Evolutionary conservation across 2,329 filamentous ascomycete genomes (phyloP).

Genomic region (Eutypella sp.): DNA sequence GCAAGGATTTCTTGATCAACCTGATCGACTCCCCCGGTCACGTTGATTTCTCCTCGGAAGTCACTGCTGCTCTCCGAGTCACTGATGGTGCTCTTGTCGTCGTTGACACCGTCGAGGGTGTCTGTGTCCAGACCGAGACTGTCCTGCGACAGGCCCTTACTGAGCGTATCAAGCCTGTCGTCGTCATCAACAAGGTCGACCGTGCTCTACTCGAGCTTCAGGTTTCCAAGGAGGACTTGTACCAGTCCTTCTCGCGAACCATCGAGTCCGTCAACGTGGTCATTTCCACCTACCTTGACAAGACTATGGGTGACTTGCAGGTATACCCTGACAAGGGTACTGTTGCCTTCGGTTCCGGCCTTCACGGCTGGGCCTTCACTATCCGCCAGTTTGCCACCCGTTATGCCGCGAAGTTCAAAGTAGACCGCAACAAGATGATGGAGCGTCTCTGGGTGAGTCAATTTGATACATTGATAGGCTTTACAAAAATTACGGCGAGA

Average conservation of each 20-base stretch:
- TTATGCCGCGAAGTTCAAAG: constrained; percentile 99
- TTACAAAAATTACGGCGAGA: too few relatives aligned
- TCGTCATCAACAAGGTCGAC: constrained; percentile 99
- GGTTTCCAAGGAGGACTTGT: constrained; percentile 97
- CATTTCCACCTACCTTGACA: constrained; percentile 98
- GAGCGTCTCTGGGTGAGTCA: constrained; percentile 89
- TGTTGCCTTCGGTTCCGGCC: constrained; percentile 98
- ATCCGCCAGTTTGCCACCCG: constrained; percentile 92
- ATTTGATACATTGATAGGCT: too few relatives aligned
- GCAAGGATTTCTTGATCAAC: constrained; percentile 99
- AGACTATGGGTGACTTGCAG: constrained; percentile 93
- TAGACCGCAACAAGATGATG: constrained; percentile 99
- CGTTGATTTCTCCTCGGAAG: constrained; percentile 99
- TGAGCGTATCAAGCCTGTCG: constrained; percentile 99
- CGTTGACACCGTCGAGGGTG: constrained; percentile 99
- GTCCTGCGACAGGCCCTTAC: constrained; percentile 97
- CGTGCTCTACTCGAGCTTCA: constrained; percentile 98
- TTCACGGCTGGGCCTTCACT: constrained; percentile 99
- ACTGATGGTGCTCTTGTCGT: constrained; percentile 99
- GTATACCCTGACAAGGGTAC: constrained; percentile 98
- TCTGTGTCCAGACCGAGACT: constrained; percentile 99
- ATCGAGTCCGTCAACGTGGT: constrained; percentile 99
- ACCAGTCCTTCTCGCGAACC: constrained; percentile 99
- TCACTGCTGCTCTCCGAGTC: constrained; percentile 98
- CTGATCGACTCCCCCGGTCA: constrained; percentile 99